Base-by-base conservation (phyloP, 805 yeast species). In the Hanseniaspora osmophila region DNA sequence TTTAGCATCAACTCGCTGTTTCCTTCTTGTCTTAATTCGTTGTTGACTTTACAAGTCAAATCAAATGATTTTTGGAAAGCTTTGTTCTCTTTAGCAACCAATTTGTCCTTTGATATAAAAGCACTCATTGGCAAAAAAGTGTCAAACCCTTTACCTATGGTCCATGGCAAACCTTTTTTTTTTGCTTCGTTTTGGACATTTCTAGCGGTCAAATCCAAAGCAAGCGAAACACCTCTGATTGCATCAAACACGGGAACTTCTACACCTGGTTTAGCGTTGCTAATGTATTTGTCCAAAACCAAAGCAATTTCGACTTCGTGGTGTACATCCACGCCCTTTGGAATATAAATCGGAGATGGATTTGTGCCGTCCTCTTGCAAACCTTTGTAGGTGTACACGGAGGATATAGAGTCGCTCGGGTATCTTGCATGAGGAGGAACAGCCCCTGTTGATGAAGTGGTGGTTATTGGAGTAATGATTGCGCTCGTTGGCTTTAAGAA, bases 151-250 rank as follows among this genome's bases (percentile, higher is more conserved):
- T 92, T 92, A 33, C 92, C 95, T 52, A 87, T 85, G 4, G 90
- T 66, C 99, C 99, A 92, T 4, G 99, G 98, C 44, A 90, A 70
- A 1, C 97, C 97, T 62, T 85, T 86, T 65, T 73, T 74, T 65
- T 92, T 92, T 33, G 96, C 96, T 56, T 79, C 95, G 57, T 83
- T 88, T 65, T 92, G 99, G 30, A 92, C 94, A 57, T 88, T 86
- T 61, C 99, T 75, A 0, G 95, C 97, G 7, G 98, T 92, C 73
- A 92, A 71, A 61, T 92, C 99, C 42, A 92, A 74, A 0, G 96
- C 88, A 50, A 92, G 68, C 1, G 94, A 84, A 56, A 88, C 86
- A 11, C 96, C 96, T 4, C 74, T 82, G 52, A 92, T 84, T 12
- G 85, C 70, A 44, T 83, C 84, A 43, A 81, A 56, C 10, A 46